A percentile compares a stretch with the other conserved stretches of the same genome.
Evolutionary conservation across 441 rosid species (phyloP).

Genomic region (Eutrema salsugineum): DNA sequence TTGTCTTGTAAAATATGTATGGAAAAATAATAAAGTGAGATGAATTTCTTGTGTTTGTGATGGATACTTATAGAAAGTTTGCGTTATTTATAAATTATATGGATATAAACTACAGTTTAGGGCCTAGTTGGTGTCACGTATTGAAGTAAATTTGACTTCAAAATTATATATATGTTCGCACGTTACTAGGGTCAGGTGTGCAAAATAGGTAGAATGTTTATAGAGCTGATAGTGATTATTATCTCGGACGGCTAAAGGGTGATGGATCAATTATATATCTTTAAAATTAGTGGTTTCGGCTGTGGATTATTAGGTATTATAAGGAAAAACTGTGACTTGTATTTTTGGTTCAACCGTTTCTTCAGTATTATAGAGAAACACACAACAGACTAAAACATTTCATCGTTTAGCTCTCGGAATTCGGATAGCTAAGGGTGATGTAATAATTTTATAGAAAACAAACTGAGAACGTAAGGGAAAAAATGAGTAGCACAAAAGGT

Average conservation of each 20-base stretch:
- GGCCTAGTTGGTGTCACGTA: constrained; percentile 30
- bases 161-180: constrained; percentile 11
- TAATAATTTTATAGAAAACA: too few relatives aligned
- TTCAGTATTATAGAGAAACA: background rate
- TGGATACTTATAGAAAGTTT: constrained; percentile 4
- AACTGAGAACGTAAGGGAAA: too few relatives aligned
- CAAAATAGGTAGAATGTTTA: background rate
- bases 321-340: background rate
- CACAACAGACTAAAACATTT: background rate
- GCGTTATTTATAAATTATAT: background rate
- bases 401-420: background rate
- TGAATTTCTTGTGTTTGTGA: background rate
- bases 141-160: constrained; percentile 1
- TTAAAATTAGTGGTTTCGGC: constrained; percentile 14
- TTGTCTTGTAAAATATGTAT: background rate
- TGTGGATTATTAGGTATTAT: constrained; percentile 7
- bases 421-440: too few relatives aligned
- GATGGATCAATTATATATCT: constrained; percentile 11
- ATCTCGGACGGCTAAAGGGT: constrained; percentile 23
- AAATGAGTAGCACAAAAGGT: too few relatives aligned
- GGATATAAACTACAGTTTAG: background rate
- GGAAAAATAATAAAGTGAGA: background rate
- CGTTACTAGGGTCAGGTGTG: constrained; percentile 19
- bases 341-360: background rate
- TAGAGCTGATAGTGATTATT: constrained; percentile 22